Conservation (phyloP, 768 basidiomycete genomes). For the Filobasidium floriforme region DNA sequence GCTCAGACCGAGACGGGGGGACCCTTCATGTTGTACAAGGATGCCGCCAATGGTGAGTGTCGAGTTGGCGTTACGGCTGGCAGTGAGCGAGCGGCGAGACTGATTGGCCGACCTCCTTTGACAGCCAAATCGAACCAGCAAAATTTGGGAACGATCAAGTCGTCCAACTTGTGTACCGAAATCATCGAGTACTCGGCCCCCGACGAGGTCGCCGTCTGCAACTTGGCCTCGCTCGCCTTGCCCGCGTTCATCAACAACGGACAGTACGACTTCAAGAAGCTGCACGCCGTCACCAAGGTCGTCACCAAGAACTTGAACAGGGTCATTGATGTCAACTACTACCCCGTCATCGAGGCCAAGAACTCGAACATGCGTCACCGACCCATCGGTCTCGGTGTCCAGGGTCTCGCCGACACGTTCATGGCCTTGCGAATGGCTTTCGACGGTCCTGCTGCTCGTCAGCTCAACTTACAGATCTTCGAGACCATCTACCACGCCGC, state of each 20-base stretch:
- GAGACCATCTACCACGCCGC: conserved; percentile 98
- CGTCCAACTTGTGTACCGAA: conserved; percentile 96
- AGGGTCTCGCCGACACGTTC: conserved; percentile 95
- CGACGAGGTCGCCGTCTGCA: conserved; percentile 96
- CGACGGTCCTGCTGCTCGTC: conserved; percentile 75
- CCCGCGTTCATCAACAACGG: conserved; percentile 80
- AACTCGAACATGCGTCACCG: conserved; percentile 94
- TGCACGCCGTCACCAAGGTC: conserved; percentile 89
- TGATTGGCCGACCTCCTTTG: conserved; percentile 2
- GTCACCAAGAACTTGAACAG: conserved; percentile 87
- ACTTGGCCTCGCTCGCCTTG: conserved; percentile 90
- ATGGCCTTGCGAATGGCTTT: conserved; percentile 96
- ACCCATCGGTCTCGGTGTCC: conserved; percentile 93
- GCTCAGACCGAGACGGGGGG: conserved; percentile 96
- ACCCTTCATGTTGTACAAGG: conserved; percentile 99
- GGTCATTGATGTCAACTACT: conserved; percentile 85
- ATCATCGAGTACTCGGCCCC: conserved; percentile 97
- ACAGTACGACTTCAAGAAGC: conserved; percentile 83
- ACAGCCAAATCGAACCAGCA: conserved; percentile 94
- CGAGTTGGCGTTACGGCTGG: conserved; percentile 8
- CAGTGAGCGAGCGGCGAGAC: not conserved
- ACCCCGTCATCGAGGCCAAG: conserved; percentile 84
- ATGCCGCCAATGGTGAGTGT: conserved; percentile 74
- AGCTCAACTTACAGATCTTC: conserved; percentile 90
- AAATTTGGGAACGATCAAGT: conserved; percentile 98